Evolutionary conservation across 129 eudicot species (phyloP).

Genomic region (Helianthus tuberosus): DNA sequence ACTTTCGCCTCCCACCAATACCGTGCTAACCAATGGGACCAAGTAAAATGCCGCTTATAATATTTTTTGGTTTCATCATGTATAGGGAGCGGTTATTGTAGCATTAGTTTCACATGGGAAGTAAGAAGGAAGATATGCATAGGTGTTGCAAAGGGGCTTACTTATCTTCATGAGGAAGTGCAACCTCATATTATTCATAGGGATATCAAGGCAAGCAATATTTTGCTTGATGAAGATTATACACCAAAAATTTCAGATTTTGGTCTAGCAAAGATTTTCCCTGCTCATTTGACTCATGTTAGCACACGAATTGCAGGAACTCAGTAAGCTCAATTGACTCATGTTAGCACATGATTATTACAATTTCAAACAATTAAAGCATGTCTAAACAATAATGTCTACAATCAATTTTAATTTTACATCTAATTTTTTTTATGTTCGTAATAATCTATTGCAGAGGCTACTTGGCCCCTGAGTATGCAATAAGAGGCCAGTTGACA

Average conservation of each 20-base stretch:
- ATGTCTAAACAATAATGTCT: background rate
- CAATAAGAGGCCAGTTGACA: conserved; percentile 83
- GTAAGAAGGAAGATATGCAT: conserved; percentile 62
- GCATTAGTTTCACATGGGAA: conserved; percentile 60
- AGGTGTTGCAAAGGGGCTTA: conserved; percentile 78
- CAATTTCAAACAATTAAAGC: background rate
- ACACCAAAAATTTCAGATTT: conserved; percentile 87
- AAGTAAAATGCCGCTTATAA: background rate
- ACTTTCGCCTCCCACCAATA: too few species aligned
- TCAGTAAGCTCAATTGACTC: conserved; percentile 69
- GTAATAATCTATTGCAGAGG: conserved; percentile 54
- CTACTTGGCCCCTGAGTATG: conserved; percentile 98
- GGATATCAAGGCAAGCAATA: conserved; percentile 90
- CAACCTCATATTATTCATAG: conserved; percentile 82
- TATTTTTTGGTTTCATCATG: background rate
- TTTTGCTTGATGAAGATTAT: conserved; percentile 86
- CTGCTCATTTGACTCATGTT: conserved; percentile 69
- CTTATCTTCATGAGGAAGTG: conserved; percentile 82
- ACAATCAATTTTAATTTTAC: background rate
- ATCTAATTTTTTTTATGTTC: background rate
- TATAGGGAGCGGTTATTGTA: conserved; percentile 46
- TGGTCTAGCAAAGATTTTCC: conserved; percentile 91
- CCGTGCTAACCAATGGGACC: too few species aligned
- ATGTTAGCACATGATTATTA: conserved; percentile 52
- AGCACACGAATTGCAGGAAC: conserved; percentile 96